phyloP scores from a whole-genome alignment of 352 stramenopile species.

The Lagenidium sp. region DNA sequence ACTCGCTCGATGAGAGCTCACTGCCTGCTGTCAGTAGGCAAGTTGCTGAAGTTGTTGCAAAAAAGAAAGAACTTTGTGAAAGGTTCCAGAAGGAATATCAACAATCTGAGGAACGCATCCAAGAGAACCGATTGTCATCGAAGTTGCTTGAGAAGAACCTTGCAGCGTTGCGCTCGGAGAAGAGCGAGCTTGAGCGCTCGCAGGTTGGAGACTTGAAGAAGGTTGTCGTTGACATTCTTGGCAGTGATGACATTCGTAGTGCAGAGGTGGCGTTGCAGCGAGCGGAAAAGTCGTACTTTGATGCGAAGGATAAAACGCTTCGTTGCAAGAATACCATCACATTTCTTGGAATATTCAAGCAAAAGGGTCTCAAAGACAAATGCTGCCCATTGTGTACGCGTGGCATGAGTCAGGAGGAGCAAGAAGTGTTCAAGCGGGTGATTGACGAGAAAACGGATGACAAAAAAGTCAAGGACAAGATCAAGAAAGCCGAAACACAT shows the following conservation, averaged over 20 bases:
- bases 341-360: conserved; percentile 80
- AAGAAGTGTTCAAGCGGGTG: conserved; percentile 42
- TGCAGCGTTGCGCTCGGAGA: conserved; percentile 23
- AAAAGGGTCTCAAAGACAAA: conserved; percentile 73
- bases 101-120: conserved; percentile 31
- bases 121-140: conserved; percentile 37
- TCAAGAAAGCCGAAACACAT: conserved; percentile 43
- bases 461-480: conserved; percentile 67
- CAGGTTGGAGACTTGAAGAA: conserved; percentile 39
- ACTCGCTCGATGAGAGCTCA: conserved; percentile 19
- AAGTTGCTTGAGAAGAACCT: conserved; percentile 44
- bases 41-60: conserved; percentile 17
- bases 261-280: conserved; percentile 39
- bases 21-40: conserved; percentile 13
- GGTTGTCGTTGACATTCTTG: conserved; percentile 36
- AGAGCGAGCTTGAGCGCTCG: conserved; percentile 40
- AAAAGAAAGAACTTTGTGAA: conserved; percentile 11
- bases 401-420: conserved; percentile 45
- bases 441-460: conserved; percentile 75
- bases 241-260: conserved; percentile 29
- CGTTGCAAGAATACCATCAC: conserved; percentile 75
- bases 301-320: conserved; percentile 76
- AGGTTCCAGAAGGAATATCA: too few relatives aligned
- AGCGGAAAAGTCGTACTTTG: conserved; percentile 54
- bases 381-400: conserved; percentile 72